A percentile compares a stretch with the other conserved stretches of the same genome.
These are phyloP conservation scores for Puccinia polysora DNA, from an alignment of 1,284 basidiomycete genomes.

Conservation along the genomic window DNA sequence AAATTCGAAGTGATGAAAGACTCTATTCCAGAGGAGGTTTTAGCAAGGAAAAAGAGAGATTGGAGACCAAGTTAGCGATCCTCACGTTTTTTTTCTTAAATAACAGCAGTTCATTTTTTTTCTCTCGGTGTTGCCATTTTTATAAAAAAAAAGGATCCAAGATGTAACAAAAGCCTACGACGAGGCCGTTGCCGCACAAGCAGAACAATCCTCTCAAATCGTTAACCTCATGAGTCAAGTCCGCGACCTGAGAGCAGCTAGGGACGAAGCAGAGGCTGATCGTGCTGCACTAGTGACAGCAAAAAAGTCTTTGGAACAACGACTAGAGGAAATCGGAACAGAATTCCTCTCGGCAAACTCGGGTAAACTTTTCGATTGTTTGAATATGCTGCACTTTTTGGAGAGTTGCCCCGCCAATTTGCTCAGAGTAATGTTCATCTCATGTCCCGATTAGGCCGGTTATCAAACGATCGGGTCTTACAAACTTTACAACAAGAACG, in stretches of 20 bases:
- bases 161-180: constrained; percentile 74
- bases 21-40: constrained; percentile 70
- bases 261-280: constrained; percentile 79
- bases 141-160: constrained; percentile 54
- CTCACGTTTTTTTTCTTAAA: constrained; percentile 70
- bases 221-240: constrained; percentile 76
- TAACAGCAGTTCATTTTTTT: constrained; percentile 69
- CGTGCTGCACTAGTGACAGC: constrained; percentile 72
- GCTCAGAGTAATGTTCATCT: background rate
- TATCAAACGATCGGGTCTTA: constrained; percentile 68
- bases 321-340: constrained; percentile 71
- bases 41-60: constrained; percentile 77
- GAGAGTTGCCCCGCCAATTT: background rate
- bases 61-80: constrained; percentile 63
- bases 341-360: constrained; percentile 67
- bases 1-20: constrained; percentile 70
- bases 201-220: constrained; percentile 76
- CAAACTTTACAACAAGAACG: constrained; percentile 71
- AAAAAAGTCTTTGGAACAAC: constrained; percentile 70
- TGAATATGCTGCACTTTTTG: background rate
- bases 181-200: constrained; percentile 65
- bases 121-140: constrained; percentile 68
- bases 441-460: constrained; percentile 36
- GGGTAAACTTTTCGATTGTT: constrained; percentile 46
- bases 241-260: constrained; percentile 69